phyloP scores from a whole-genome alignment of 1,139 yeast genomes.

The Zhuliangozyma parablackwelliae region DNA sequence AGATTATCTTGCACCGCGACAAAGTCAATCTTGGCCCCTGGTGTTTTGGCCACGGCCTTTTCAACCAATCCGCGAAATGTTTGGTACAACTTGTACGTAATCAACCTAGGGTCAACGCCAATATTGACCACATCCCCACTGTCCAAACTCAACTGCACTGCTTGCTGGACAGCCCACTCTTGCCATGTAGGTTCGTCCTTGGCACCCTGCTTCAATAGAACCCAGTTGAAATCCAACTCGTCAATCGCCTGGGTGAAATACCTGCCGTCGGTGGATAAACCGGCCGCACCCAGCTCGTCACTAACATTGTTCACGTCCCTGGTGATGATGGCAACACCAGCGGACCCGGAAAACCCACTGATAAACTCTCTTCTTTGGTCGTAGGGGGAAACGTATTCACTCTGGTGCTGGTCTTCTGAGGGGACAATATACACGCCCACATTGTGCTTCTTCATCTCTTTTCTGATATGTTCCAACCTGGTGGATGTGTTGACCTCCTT shows the following conservation, averaged over 20 bases:
- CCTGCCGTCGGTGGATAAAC: constrained; percentile 89
- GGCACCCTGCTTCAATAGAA: constrained; percentile 73
- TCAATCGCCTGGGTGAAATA: constrained; percentile 87
- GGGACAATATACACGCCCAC: constrained; percentile 81
- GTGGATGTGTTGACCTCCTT: constrained; percentile 54
- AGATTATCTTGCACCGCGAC: constrained; percentile 67
- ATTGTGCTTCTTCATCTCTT: constrained; percentile 57
- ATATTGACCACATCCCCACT: constrained; percentile 38
- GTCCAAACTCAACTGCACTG: constrained; percentile 47
- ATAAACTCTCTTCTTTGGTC: constrained; percentile 86
- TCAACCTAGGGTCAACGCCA: constrained; percentile 60
- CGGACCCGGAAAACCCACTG: constrained; percentile 90
- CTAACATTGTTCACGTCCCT: constrained; percentile 61
- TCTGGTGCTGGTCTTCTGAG: constrained; percentile 91
- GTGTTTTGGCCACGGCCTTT: constrained; percentile 14
- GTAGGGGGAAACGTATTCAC: constrained; percentile 75
- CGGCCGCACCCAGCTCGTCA: constrained; percentile 67
- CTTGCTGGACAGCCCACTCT: constrained; percentile 72
- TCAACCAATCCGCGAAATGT: constrained; percentile 22
- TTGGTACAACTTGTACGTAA: constrained; percentile 43
- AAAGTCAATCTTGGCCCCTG: constrained; percentile 49
- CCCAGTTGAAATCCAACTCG: constrained; percentile 89
- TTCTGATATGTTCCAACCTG: constrained; percentile 61
- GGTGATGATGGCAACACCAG: constrained; percentile 88
- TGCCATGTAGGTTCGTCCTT: constrained; percentile 80